Percentiles rank a stretch among this genome's conserved stretches.
Conservation (phyloP, 176 grass and related monocot genomes). For the Calamus simplicifolius region DNA sequence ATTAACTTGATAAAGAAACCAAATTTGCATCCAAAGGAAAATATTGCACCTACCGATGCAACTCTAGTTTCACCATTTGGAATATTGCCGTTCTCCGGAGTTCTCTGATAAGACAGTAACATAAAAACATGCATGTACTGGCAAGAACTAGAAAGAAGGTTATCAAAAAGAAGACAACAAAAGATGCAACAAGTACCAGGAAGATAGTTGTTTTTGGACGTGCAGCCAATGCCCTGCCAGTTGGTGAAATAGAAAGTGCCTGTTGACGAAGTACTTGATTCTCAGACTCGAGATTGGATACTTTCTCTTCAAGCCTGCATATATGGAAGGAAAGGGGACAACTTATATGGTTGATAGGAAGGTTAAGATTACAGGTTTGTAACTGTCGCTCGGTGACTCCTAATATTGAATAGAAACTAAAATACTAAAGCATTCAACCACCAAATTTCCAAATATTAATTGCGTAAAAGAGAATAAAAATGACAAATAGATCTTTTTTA, state of each 20-base stretch:
- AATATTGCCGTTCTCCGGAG: slow-evolving; percentile 59
- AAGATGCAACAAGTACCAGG: slow-evolving; percentile 26
- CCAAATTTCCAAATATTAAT: too few species aligned
- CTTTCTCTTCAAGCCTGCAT: slow-evolving; percentile 84
- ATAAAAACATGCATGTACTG: slow-evolving; percentile 9
- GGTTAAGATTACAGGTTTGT: too few species aligned
- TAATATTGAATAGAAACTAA: too few species aligned
- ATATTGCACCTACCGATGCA: slow-evolving; percentile 24
- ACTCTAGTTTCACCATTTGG: slow-evolving; percentile 51
- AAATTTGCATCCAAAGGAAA: not conserved
- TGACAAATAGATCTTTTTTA: too few species aligned
- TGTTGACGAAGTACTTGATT: slow-evolving; percentile 70
- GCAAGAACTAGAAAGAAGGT: slow-evolving; percentile 8
- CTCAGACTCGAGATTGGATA: slow-evolving; percentile 62
- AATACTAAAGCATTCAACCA: too few species aligned
- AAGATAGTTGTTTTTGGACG: slow-evolving; percentile 47
- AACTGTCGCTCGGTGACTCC: too few species aligned
- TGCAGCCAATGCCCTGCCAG: slow-evolving; percentile 41
- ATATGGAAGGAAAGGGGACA: slow-evolving; percentile 18
- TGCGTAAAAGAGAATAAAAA: too few species aligned
- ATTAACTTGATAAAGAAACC: not conserved
- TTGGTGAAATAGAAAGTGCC: slow-evolving; percentile 45
- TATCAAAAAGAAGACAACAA: not conserved
- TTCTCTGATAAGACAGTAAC: slow-evolving; percentile 46
- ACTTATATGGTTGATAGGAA: not conserved